Base-by-base conservation (phyloP, 176 grass and related monocot genomes). In the Poa annua region DNA sequence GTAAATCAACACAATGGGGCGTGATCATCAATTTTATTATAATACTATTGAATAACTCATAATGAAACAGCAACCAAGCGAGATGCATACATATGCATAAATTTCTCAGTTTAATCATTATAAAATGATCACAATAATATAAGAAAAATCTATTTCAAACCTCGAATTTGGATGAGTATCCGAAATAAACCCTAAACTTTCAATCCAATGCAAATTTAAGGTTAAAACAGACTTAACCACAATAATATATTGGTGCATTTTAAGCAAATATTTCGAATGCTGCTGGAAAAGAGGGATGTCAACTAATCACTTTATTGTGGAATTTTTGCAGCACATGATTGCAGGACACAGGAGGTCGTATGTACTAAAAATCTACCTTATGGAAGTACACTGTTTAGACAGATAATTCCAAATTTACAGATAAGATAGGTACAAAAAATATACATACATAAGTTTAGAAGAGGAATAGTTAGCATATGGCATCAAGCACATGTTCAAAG, bases 1-100 rank as follows among this genome's bases (percentile, higher is more conserved):
- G 39, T 41, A 29, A 41, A 41, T 8, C 7, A 7, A 41, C 39
- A 41, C 5, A 41, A 7, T 41, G 39, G 6, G 6, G 39, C 7
- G 39, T 41, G 39, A 10, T n/a, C 32, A 20, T 38, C 7, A 66
- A 19, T 65, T 66, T 36, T 44, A 87, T 90, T 16, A 91, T 85
- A 34, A 52, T 88, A 62, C 20, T 16, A n/a, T n/a, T n/a, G 12
- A 38, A 20, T 9, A 66, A 66, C 32, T 10, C 64, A 63, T 11
- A 63, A 32, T 4, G 56, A 63, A 69, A 69, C 10, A 41, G 9
- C 66, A 69, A 20, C 10, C 10, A 4, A 12, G 12, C 2, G 20
- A 69, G 36, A 69, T 69, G 19, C 66, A 69, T 21, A 42, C 66
- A 69, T 21, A 69, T 68, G 64, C 6, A 5, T 38, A 68, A 38